Percentiles rank a stretch among this genome's conserved stretches.
These are phyloP conservation scores for Chlorella variabilis DNA, from an alignment of 163 green algal genomes.

Conservation along the genomic window DNA sequence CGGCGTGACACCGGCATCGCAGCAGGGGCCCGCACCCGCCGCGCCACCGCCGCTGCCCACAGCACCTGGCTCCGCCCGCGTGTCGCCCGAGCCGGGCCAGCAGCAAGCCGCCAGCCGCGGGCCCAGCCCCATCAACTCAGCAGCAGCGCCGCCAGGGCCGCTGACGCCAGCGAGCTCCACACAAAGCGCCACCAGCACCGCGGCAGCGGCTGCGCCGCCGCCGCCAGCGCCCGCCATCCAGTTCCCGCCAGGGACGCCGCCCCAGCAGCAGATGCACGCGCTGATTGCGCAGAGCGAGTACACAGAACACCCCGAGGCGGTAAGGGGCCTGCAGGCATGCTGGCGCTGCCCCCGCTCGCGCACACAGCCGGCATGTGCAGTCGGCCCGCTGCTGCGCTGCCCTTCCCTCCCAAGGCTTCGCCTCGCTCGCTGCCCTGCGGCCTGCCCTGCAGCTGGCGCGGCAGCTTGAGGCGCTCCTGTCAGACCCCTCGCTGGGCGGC, in stretches of 20 bases:
- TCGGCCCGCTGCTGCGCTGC: too few species aligned
- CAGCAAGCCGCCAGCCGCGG: not conserved
- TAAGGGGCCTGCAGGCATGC: not conserved
- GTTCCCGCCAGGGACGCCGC: constrained; percentile 15
- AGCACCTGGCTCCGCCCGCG: not conserved
- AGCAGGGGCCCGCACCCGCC: not conserved
- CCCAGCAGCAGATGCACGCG: constrained; percentile 2
- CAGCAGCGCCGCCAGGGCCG: not conserved
- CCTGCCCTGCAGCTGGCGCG: constrained; percentile 15
- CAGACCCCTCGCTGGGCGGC: not conserved
- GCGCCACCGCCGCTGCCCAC: not conserved
- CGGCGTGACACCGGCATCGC: not conserved
- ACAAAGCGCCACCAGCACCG: not conserved
- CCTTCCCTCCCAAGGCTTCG: not conserved
- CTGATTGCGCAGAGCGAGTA: constrained; percentile 6
- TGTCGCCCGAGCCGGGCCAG: not conserved
- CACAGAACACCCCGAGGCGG: constrained; percentile 16
- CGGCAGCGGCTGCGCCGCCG: not conserved
- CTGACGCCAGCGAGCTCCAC: not conserved
- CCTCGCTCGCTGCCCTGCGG: not conserved
- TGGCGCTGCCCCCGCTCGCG: too few species aligned
- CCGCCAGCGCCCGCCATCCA: not conserved
- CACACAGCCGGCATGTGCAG: too few species aligned
- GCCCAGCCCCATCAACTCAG: not conserved
- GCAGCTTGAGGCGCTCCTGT: constrained; percentile 22